A percentile compares a stretch with the other conserved stretches of the same genome.
These are phyloP conservation scores for Ceratobasidium sp. DNA, from an alignment of 1,284 basidiomycete genomes.

Conservation along the genomic window DNA sequence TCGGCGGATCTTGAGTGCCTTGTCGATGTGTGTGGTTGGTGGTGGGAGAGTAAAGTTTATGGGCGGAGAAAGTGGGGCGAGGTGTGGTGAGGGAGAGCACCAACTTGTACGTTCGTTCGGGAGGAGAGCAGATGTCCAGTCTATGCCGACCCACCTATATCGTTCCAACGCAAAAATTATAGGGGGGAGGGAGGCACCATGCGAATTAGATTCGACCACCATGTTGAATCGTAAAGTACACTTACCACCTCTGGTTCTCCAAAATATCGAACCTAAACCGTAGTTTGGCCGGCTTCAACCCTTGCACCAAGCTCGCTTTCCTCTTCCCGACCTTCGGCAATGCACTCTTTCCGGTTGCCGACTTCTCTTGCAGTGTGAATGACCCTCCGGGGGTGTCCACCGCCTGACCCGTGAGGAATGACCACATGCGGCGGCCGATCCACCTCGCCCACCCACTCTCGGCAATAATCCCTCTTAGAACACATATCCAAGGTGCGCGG, in stretches of 20 bases:
- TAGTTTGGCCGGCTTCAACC: conserved; percentile 54
- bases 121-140: conserved; percentile 94
- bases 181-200: neutral
- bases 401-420: conserved; percentile 67
- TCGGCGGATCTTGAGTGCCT: conserved; percentile 58
- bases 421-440: conserved; percentile 64
- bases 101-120: conserved; percentile 92
- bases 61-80: conserved; percentile 65
- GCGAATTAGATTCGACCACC: neutral
- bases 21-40: conserved; percentile 63
- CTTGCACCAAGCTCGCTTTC: conserved; percentile 50
- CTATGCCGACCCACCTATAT: conserved; percentile 77
- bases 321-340: conserved; percentile 49
- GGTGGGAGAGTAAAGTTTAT: conserved; percentile 57
- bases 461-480: conserved; percentile 68
- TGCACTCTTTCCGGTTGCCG: conserved; percentile 15
- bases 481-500: conserved; percentile 73
- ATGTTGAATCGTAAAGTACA: conserved; percentile 55
- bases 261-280: conserved; percentile 90
- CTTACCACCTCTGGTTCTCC: conserved; percentile 92
- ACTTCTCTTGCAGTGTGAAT: conserved; percentile 19
- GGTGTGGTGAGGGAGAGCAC: conserved; percentile 68
- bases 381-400: conserved; percentile 56
- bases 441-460: conserved; percentile 78
- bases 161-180: neutral